Conservation (phyloP, 2,329 filamentous ascomycete genomes). For the Claviceps sp. region DNA sequence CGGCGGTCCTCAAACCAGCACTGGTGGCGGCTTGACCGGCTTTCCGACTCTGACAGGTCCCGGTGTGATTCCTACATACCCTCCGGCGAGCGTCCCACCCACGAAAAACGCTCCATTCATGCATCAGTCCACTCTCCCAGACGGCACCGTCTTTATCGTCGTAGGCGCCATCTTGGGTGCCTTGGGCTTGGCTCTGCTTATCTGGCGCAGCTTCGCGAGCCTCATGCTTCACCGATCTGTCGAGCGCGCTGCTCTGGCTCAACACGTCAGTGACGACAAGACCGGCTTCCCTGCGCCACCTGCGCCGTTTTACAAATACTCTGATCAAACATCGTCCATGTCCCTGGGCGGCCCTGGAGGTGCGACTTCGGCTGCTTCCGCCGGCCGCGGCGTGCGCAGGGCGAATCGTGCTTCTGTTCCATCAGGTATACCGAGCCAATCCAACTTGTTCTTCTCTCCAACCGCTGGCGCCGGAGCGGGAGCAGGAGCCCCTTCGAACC, state of each 20-base stretch:
- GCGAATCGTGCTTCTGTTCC: conserved; percentile 38
- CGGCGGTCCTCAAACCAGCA: conserved; percentile 8
- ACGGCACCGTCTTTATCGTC: conserved; percentile 92
- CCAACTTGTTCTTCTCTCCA: conserved; percentile 87
- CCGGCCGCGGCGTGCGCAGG: conserved; percentile 37
- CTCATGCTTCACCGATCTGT: conserved; percentile 89
- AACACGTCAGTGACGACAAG: conserved; percentile 59
- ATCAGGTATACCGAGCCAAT: conserved; percentile 45
- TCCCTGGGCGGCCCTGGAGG: conserved; percentile 24
- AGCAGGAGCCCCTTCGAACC: conserved; percentile 40
- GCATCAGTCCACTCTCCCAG: conserved; percentile 70
- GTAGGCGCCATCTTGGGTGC: conserved; percentile 82
- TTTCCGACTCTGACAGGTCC: conserved; percentile 30
- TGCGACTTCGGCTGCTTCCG: conserved; percentile 21
- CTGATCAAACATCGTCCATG: conserved; percentile 42
- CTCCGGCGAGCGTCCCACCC: conserved; percentile 65
- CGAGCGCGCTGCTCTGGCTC: conserved; percentile 66
- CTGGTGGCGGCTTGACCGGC: conserved; percentile 15
- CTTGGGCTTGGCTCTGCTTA: conserved; percentile 65
- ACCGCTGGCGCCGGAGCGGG: conserved; percentile 52
- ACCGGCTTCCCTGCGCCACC: conserved; percentile 45
- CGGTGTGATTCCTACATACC: conserved; percentile 41
- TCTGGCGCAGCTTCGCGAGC: conserved; percentile 79
- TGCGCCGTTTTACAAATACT: conserved; percentile 52
- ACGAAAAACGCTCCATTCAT: conserved; percentile 82